Conservation (phyloP, 352 stramenopile genomes). For the Halophytophthora batemanensis region DNA sequence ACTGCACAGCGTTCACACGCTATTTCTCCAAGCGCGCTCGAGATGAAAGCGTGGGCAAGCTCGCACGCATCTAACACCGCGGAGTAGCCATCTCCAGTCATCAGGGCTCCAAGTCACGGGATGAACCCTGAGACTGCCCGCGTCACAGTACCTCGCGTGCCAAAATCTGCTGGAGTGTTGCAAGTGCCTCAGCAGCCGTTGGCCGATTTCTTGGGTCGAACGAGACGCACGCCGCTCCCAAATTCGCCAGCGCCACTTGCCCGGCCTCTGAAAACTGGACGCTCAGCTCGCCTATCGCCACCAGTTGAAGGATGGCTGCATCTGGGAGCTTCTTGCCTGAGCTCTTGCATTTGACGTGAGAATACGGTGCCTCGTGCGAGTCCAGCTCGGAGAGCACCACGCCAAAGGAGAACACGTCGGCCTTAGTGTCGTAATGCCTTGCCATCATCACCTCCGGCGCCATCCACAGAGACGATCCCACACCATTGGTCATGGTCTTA, state of each 20-base stretch:
- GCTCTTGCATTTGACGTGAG: slow-evolving; percentile 3
- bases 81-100: too few relatives aligned
- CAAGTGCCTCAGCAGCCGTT: slow-evolving; percentile 35
- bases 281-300: slow-evolving; percentile 32
- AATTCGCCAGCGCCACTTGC: slow-evolving; percentile 22
- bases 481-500: slow-evolving; percentile 30
- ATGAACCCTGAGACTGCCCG: too few relatives aligned
- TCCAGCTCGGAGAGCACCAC: slow-evolving; percentile 33
- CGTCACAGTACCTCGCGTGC: slow-evolving; percentile 13
- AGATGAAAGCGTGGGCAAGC: too few relatives aligned
- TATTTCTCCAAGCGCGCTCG: too few relatives aligned
- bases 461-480: slow-evolving; percentile 28
- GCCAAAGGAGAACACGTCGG: slow-evolving; percentile 34
- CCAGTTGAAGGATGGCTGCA: slow-evolving; percentile 47
- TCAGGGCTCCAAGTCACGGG: too few relatives aligned
- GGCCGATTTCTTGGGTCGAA: slow-evolving; percentile 34
- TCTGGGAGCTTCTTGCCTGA: slow-evolving; percentile 20
- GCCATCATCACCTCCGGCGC: slow-evolving; percentile 31
- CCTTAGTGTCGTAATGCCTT: slow-evolving; percentile 24
- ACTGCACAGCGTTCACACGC: too few relatives aligned
- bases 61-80: too few relatives aligned
- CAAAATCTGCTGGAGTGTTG: slow-evolving; percentile 32
- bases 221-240: slow-evolving; percentile 29
- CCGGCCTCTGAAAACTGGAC: slow-evolving; percentile 32
- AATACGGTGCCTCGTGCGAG: slow-evolving; percentile 21